Evolutionary conservation across 352 stramenopile genomes (phyloP).

Genomic region (Globisporangium perplexum): DNA sequence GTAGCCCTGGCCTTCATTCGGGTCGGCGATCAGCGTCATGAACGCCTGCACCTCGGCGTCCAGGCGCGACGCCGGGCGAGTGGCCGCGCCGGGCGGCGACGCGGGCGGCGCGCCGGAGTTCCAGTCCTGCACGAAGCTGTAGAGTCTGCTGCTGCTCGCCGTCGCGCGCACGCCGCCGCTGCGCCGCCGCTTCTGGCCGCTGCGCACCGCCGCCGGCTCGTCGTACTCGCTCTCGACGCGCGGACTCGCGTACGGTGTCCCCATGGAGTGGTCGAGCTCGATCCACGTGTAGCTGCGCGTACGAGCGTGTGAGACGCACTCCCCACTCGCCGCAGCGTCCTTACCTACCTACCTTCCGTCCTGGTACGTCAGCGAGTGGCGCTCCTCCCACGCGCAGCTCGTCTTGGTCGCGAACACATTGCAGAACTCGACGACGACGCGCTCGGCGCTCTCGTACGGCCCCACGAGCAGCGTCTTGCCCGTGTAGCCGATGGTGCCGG

Average conservation of each 20-base stretch:
- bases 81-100: not conserved
- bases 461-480: conserved; percentile 42
- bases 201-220: conserved; percentile 12
- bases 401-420: conserved; percentile 45
- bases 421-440: conserved; percentile 43
- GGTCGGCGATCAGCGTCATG: conserved; percentile 11
- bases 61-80: conserved; percentile 30
- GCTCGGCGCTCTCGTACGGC: conserved; percentile 26
- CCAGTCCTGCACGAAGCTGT: conserved; percentile 11
- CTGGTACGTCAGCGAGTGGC: conserved; percentile 39
- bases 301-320: not conserved
- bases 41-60: conserved; percentile 47
- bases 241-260: conserved; percentile 29
- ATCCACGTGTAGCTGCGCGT: conserved; percentile 62
- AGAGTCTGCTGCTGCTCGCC: not conserved
- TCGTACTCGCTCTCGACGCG: conserved; percentile 26
- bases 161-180: not conserved
- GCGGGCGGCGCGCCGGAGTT: not conserved
- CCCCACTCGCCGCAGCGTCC: no score
- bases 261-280: conserved; percentile 50
- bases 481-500: conserved; percentile 33
- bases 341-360: conserved; percentile 51
- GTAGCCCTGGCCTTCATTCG: conserved; percentile 29
- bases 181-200: conserved; percentile 13
- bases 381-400: conserved; percentile 46